These are phyloP conservation scores for Volvox reticuliferus DNA, from an alignment of 139 green algal species.

Conservation along the genomic window DNA sequence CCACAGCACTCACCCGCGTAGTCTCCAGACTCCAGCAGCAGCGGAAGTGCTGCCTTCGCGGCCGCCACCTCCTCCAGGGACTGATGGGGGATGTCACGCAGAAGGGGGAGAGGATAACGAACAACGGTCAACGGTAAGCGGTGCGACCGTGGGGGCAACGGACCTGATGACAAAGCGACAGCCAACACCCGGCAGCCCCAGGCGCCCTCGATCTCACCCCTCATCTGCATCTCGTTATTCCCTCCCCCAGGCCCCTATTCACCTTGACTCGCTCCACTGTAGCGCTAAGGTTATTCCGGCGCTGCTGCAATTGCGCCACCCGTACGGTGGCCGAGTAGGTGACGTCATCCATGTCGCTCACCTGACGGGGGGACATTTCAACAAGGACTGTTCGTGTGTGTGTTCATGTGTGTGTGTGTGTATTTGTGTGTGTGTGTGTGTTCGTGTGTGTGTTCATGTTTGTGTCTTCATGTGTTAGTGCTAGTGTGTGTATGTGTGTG, in stretches of 20 bases:
- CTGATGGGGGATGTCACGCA: conserved; percentile 47
- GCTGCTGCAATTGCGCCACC: conserved; percentile 71
- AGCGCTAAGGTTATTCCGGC: conserved; percentile 72
- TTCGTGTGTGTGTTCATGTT: too few relatives aligned
- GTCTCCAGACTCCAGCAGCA: conserved; percentile 80
- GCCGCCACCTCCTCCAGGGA: conserved; percentile 72
- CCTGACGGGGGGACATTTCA: conserved; percentile 35
- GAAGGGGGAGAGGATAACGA: background rate
- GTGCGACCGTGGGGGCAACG: too few relatives aligned
- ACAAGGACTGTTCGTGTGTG: too few relatives aligned
- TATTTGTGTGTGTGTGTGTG: too few relatives aligned
- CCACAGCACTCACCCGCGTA: conserved; percentile 62
- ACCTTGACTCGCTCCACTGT: conserved; percentile 73
- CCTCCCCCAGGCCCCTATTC: background rate
- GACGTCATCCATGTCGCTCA: conserved; percentile 73
- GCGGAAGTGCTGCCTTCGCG: conserved; percentile 72
- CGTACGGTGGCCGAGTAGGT: conserved; percentile 66
- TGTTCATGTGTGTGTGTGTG: too few relatives aligned
- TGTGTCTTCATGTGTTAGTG: too few relatives aligned
- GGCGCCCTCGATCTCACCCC: background rate
- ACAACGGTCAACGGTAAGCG: too few relatives aligned
- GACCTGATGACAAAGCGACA: too few relatives aligned
- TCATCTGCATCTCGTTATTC: too few relatives aligned
- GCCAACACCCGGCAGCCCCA: too few relatives aligned
- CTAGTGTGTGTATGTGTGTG: too few relatives aligned